phyloP scores from a whole-genome alignment of 495 filamentous ascomycete species.

The Hypoxylon lienhwacheense region DNA sequence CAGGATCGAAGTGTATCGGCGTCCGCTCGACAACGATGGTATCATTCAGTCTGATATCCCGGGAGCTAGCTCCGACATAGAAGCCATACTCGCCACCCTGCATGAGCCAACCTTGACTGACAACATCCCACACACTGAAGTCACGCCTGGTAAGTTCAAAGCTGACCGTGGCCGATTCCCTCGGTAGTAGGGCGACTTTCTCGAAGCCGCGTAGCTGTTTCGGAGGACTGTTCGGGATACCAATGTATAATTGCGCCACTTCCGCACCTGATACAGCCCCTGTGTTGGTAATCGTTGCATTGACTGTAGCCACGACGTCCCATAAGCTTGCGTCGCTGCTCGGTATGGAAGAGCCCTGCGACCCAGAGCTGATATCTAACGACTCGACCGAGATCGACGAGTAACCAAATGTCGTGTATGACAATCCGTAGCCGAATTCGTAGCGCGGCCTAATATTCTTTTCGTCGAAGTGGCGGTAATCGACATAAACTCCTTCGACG shows the following conservation, averaged over 20 bases:
- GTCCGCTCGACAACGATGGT: slow-evolving; percentile 26
- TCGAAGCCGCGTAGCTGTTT: slow-evolving; percentile 74
- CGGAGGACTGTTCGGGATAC: slow-evolving; percentile 58
- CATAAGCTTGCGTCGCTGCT: slow-evolving; percentile 64
- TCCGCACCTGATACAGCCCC: slow-evolving; percentile 65
- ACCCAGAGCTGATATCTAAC: slow-evolving; percentile 18
- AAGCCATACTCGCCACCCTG: slow-evolving; percentile 47
- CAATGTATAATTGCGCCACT: slow-evolving; percentile 75
- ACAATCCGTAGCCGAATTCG: slow-evolving; percentile 72
- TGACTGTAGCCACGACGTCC: slow-evolving; percentile 59
- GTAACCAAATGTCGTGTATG: slow-evolving; percentile 67
- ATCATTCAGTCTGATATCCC: slow-evolving; percentile 47
- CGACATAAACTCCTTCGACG: slow-evolving; percentile 63
- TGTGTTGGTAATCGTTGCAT: slow-evolving; percentile 65
- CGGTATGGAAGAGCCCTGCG: slow-evolving; percentile 45
- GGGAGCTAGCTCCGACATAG: slow-evolving; percentile 52
- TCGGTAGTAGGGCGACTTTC: slow-evolving; percentile 61
- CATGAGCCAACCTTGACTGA: slow-evolving; percentile 82
- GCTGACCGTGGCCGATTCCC: slow-evolving; percentile 57
- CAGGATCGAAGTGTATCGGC: slow-evolving; percentile 1
- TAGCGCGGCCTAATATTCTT: slow-evolving; percentile 64
- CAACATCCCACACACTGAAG: slow-evolving; percentile 66
- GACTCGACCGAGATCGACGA: slow-evolving; percentile 46
- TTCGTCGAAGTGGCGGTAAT: slow-evolving; percentile 68
- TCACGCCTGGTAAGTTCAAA: slow-evolving; percentile 76